Conservation (phyloP, 805 yeast species). For the Candida qinlingensis region DNA sequence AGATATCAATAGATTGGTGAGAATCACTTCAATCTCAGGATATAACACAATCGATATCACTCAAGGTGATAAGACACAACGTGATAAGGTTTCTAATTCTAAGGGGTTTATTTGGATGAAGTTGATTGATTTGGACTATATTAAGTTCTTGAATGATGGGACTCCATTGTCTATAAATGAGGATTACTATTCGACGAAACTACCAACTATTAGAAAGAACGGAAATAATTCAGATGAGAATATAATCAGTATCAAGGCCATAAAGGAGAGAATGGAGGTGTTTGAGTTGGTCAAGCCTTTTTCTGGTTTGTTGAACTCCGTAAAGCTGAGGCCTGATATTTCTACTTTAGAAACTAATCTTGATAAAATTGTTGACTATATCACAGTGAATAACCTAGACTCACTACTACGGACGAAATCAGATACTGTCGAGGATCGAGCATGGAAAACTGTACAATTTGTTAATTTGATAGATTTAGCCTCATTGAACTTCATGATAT, state of each 20-base stretch:
- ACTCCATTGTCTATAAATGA: constrained; percentile 10
- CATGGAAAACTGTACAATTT: constrained; percentile 7
- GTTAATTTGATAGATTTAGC: constrained; percentile 2
- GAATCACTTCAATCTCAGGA: constrained; percentile 4
- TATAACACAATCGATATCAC: constrained; percentile 3
- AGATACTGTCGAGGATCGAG: constrained; percentile 2
- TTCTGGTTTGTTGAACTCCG: background rate
- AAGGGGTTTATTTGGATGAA: constrained; percentile 9
- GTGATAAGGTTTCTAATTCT: background rate
- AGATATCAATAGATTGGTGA: constrained; percentile 2
- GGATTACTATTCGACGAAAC: constrained; percentile 8
- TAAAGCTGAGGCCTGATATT: background rate
- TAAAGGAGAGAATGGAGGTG: background rate
- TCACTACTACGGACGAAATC: constrained; percentile 1
- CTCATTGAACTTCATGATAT: background rate
- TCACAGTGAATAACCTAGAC: constrained; percentile 1
- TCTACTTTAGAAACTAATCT: background rate
- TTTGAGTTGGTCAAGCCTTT: constrained; percentile 1
- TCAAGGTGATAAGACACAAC: background rate
- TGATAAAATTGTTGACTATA: constrained; percentile 1
- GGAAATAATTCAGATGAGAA: constrained; percentile 2
- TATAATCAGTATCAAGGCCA: constrained; percentile 1
- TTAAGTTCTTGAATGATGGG: constrained; percentile 16
- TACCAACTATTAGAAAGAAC: background rate
- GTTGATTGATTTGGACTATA: constrained; percentile 10